Base-by-base conservation (phyloP, 1,284 basidiomycete species). In the Cutaneotrichosporon sp. region DNA sequence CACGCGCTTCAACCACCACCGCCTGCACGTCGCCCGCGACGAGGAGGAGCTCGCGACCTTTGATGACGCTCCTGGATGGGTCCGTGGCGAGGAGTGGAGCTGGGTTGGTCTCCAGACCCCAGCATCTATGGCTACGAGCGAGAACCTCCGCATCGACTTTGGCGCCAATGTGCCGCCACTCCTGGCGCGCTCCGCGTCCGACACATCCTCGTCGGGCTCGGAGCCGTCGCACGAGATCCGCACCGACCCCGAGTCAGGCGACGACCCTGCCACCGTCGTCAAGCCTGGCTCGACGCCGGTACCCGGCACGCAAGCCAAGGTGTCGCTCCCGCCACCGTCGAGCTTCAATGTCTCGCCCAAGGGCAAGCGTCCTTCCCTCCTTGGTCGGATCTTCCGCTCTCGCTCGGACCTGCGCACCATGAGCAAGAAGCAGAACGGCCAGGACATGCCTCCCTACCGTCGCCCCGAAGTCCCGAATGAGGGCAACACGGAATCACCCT, bases 31-130 rank as follows among this genome's bases (percentile, higher is more conserved):
- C 22, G 62, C 69, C 16, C 73, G 75, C 18, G 81, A 82, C 57
- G 71, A 74, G 40, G 77, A 78, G 70, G 80, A 81, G 65, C 53
- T 40, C 21, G 69, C 73, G 30, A 68, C 58, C 2, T 80, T 80
- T 38, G 81, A 83, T 66, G 67, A 70, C 52, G 78, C 81, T 3
- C 73, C 72, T 4, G 78, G 70, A 5, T 79, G 77, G 78, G 65
- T 60, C 5, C 55, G 76, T 36, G 79, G 78, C 16, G 73, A 77
- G 56, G 79, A 80, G 60, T 80, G 79, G 79, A 66, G 61, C 26
- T 79, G 76, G 75, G 77, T 70, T 26, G 71, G 70, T 4, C 32
- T 72, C 56, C 58, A 58, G 42, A 67, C 65, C 0, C 76, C 76
- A 1, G 10, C 58, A 9, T 61, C 60, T n/a, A 69, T 69, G 68